Percentiles rank a stretch among this genome's conserved stretches.
Evolutionary conservation across 176 grass and related monocot species (phyloP).

Genomic region (Carex littledalei): DNA sequence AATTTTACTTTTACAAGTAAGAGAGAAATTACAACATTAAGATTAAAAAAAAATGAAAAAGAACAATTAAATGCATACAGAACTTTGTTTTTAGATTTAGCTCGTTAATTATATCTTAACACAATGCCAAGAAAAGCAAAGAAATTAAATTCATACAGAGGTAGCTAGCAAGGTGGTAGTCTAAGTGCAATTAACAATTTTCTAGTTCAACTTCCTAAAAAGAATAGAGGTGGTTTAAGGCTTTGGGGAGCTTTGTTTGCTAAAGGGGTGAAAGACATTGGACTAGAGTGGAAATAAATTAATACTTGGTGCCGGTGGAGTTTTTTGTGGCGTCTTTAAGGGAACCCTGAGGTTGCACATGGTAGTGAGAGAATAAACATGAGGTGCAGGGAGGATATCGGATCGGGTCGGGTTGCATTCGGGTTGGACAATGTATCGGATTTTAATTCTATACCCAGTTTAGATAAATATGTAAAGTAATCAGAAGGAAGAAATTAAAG

Average conservation of each 20-base stretch:
- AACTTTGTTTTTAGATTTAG: not conserved
- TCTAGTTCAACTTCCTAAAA: not conserved
- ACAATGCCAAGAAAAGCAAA: not conserved
- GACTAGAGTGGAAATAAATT: constrained; percentile 17
- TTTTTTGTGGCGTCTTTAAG: constrained; percentile 12
- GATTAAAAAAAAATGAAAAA: not conserved
- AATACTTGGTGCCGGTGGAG: constrained; percentile 25
- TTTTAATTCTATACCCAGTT: not conserved
- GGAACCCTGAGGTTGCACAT: constrained; percentile 10
- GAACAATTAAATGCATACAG: too few species aligned
- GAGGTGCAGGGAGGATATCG: not conserved
- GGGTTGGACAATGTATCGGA: not conserved
- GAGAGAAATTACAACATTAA: too few species aligned
- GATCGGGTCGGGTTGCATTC: not conserved
- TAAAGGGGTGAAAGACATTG: constrained; percentile 22
- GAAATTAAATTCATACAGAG: not conserved
- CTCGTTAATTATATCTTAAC: not conserved
- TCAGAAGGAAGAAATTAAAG: too few species aligned
- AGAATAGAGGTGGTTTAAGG: constrained; percentile 22
- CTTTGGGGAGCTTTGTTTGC: constrained; percentile 22
- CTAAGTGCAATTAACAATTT: not conserved
- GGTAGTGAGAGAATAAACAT: not conserved
- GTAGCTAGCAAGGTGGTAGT: not conserved
- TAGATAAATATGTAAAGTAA: too few species aligned
- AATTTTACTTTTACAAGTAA: not conserved